Conservation (phyloP, 495 filamentous ascomycete genomes). For the Glonium stellatum region DNA sequence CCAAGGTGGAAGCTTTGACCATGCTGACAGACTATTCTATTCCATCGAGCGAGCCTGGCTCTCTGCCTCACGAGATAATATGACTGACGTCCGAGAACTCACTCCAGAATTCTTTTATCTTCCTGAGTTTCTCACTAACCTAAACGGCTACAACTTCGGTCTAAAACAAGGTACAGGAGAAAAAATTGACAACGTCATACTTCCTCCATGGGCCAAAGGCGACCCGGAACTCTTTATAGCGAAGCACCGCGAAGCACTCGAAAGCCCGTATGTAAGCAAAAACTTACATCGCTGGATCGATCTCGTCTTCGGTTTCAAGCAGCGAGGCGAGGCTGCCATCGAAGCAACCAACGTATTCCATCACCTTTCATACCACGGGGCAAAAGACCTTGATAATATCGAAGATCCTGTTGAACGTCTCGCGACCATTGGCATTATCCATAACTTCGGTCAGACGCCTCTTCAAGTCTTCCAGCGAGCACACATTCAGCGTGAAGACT, state of each 20-base stretch:
- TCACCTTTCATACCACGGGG: slow-evolving; percentile 87
- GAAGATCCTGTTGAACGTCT: slow-evolving; percentile 76
- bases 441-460: slow-evolving; percentile 97
- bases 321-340: slow-evolving; percentile 85
- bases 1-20: slow-evolving; percentile 93
- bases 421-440: slow-evolving; percentile 89
- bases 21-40: slow-evolving; percentile 90
- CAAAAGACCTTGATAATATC: slow-evolving; percentile 86
- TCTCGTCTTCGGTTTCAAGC: slow-evolving; percentile 89
- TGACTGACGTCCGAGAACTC: slow-evolving; percentile 87
- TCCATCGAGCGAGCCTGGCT: slow-evolving; percentile 87
- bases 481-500: slow-evolving; percentile 66
- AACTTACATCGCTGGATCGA: slow-evolving; percentile 94
- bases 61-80: slow-evolving; percentile 82
- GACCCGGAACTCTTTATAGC: slow-evolving; percentile 93
- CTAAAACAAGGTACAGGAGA: slow-evolving; percentile 70
- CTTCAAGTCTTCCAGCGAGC: slow-evolving; percentile 82
- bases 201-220: slow-evolving; percentile 95
- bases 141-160: slow-evolving; percentile 91
- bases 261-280: slow-evolving; percentile 87
- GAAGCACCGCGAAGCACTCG: slow-evolving; percentile 87
- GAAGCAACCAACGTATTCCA: slow-evolving; percentile 95
- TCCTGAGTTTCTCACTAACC: slow-evolving; percentile 85
- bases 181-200: slow-evolving; percentile 69
- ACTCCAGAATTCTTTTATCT: slow-evolving; percentile 97